A percentile compares a stretch with the other conserved stretches of the same genome.
Conservation (phyloP, 2,329 filamentous ascomycete species). For the Aureobasidium leucospermi region DNA sequence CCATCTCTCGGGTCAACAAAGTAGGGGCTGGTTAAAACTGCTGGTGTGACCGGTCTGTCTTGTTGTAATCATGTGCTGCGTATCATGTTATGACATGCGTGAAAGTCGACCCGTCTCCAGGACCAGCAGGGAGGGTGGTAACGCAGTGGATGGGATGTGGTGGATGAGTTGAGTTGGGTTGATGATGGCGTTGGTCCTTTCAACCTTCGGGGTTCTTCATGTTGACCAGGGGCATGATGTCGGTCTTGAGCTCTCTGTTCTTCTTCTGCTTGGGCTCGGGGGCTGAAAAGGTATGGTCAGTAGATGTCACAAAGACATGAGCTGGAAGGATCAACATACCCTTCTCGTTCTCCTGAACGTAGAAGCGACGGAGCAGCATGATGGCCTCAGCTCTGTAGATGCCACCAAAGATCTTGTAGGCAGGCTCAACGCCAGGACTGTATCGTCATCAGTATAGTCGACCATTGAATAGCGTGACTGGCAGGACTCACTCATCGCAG, state of each 20-base stretch:
- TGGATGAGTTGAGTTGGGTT: background rate
- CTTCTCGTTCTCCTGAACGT: constrained; percentile 95
- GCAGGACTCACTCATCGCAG: constrained; percentile 54
- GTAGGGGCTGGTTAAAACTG: background rate
- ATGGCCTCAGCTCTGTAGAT: constrained; percentile 90
- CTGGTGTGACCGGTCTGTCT: background rate
- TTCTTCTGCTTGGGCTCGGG: constrained; percentile 59
- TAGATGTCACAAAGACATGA: background rate
- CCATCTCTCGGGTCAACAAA: background rate
- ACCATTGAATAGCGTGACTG: background rate
- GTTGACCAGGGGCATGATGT: constrained; percentile 40
- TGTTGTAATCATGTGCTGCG: background rate
- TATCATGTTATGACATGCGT: background rate
- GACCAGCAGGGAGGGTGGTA: background rate
- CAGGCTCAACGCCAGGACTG: constrained; percentile 61
- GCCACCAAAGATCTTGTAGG: constrained; percentile 78
- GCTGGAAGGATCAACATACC: constrained; percentile 39
- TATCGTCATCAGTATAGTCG: background rate
- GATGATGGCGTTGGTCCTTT: background rate
- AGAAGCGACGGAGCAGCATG: constrained; percentile 84
- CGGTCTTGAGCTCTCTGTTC: constrained; percentile 55
- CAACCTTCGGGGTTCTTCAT: constrained; percentile 13
- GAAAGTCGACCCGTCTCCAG: background rate
- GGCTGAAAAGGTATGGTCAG: constrained; percentile 33
- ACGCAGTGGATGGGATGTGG: background rate